phyloP scores from a whole-genome alignment of 192 early-diverging fungal species.

The Funneliformis mosseae region DNA sequence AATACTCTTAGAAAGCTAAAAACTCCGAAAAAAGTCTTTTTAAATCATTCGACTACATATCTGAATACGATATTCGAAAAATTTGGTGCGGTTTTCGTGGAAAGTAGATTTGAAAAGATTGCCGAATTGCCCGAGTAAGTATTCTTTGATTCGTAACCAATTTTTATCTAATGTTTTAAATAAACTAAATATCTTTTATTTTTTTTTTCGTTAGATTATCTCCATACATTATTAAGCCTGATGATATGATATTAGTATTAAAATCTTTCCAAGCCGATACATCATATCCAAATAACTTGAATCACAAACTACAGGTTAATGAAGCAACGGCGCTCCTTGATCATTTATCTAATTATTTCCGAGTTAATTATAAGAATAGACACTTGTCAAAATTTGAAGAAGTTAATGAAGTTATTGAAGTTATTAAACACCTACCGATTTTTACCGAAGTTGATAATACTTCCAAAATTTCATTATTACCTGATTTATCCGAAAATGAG shows the following conservation, averaged over 20 bases:
- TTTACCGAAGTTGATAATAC: background rate
- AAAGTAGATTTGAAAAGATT: background rate
- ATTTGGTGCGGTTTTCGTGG: background rate
- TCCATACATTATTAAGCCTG: background rate
- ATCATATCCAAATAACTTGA: background rate
- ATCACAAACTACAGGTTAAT: background rate
- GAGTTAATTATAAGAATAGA: background rate
- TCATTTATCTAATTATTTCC: slow-evolving; percentile 4
- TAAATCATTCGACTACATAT: background rate
- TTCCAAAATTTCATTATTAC: background rate
- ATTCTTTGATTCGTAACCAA: background rate
- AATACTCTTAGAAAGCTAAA: background rate
- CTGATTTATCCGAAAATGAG: too few relatives aligned
- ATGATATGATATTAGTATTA: background rate
- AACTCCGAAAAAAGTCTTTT: background rate
- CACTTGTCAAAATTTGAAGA: background rate
- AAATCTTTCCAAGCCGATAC: background rate
- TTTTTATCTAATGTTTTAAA: background rate
- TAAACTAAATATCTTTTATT: background rate
- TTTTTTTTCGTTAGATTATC: background rate
- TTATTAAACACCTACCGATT: background rate
- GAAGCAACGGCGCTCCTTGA: background rate
- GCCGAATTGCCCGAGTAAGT: background rate
- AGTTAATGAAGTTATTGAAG: background rate
- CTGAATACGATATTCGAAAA: background rate